Evolutionary conservation across 2,329 filamentous ascomycete genomes (phyloP), one percentile per base, ranked within the genome.

Genomic region (Cercospora sp.): DNA sequence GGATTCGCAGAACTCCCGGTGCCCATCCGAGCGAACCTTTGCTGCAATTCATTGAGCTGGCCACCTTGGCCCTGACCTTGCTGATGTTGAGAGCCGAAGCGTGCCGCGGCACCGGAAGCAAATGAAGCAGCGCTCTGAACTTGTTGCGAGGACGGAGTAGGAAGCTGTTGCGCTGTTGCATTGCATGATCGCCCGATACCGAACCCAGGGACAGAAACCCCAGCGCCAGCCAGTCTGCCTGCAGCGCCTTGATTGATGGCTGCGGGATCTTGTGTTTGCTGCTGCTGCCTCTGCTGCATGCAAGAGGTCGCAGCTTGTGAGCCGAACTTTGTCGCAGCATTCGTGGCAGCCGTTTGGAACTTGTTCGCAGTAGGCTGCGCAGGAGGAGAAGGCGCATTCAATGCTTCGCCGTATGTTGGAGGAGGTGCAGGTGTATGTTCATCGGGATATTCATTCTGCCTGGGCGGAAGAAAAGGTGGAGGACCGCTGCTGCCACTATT

Each of bases 161-260:
- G 63, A 66, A 72, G 68, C 63, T 69, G 13, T 36, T 45, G 62
- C 18, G 23, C 20, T 58, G 33, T 18, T 63, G 66, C 64, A 51
- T 48, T 53, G 72, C 76, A 69, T n/a, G 74, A 74, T 66, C 72
- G 80, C 3, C 88, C 89, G 69, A 96, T 96, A 5, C 91, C 91
- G 3, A 97, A 82, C 0, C 86, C 90, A 0, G 93, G 90, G 0
- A 97, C 92, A 0, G 89, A 91, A 5, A 97, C 84, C 0, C 93
- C 93, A 0, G 91, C 89, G 42, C 88, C 86, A 10, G 89, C 87
- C 8, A 97, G 83, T 51, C 92, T 86, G 67, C 81, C 84, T 65
- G 90, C 77, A 5, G 92, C 89, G 5, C 84, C 86, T 72, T 86
- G 83, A 64, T 89, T 88, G 53, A 88, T 72, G 58, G 77, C 67